phyloP scores from a whole-genome alignment of 148 eudicot genomes.

The Rhododendron molle region DNA sequence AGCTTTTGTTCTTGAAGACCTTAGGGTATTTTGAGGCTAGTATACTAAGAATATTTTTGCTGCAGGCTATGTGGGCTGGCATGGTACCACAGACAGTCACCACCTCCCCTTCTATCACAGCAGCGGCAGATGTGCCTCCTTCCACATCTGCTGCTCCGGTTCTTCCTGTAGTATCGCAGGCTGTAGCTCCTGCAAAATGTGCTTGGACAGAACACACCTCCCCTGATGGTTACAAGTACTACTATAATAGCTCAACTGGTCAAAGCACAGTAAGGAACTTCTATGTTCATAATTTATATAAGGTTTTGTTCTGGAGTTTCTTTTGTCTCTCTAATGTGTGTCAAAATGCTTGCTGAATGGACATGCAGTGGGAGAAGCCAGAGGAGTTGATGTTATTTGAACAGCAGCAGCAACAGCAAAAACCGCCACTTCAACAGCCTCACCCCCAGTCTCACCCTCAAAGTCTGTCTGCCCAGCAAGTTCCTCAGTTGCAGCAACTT shows the following conservation, averaged over 20 bases:
- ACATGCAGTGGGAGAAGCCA: slow-evolving; percentile 80
- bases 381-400: slow-evolving; percentile 62
- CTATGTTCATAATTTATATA: neutral
- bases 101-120: slow-evolving; percentile 28
- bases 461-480: slow-evolving; percentile 43
- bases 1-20: neutral
- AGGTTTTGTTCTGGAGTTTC: neutral
- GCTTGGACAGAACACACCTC: slow-evolving; percentile 95
- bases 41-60: slow-evolving; percentile 1
- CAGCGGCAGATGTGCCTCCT: slow-evolving; percentile 36
- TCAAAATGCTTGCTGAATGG: slow-evolving; percentile 7
- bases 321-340: neutral
- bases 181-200: slow-evolving; percentile 44
- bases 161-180: slow-evolving; percentile 26
- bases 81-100: slow-evolving; percentile 38
- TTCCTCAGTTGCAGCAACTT: slow-evolving; percentile 44
- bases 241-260: slow-evolving; percentile 72
- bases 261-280: slow-evolving; percentile 79
- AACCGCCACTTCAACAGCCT: slow-evolving; percentile 43
- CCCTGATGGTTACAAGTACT: slow-evolving; percentile 92
- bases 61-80: slow-evolving; percentile 65
- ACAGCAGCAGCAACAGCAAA: slow-evolving; percentile 34
- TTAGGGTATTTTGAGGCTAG: neutral
- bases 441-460: slow-evolving; percentile 43
- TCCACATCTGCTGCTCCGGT: slow-evolving; percentile 34